Base-by-base conservation (phyloP, 768 basidiomycete genomes). In the Cyathus striatus region DNA sequence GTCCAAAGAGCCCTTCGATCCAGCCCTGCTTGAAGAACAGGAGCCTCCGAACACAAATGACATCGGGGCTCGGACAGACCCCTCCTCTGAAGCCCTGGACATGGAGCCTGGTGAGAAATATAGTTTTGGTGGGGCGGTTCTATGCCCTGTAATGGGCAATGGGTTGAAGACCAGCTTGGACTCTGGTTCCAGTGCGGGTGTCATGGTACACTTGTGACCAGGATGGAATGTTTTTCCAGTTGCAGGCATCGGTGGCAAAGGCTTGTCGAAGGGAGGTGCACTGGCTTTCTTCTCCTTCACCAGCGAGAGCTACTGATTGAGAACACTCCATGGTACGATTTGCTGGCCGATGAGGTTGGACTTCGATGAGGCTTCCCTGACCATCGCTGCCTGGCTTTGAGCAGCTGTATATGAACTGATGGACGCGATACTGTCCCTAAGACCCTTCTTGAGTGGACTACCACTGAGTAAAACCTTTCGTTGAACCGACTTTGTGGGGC, bases 291-390 rank as follows among this genome's bases (percentile, higher is more conserved):
- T n/a, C 32, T 53, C 63, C 55, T 51, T 69, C 44, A 55, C 46
- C 18, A 49, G 61, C 14, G 47, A 64, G 2, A 66, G 35, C 1
- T 51, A 50, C 36, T 62, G 55, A 16, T 63, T 36, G 5, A 81
- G 58, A 5, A 66, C 65, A 0, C 75, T 64, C 82, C 81, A 86
- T 0, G 83, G 82, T 1, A 75, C 72, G 39, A 86, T 86, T 43
- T 73, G 79, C 54, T 76, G 73, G 0, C 76, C 78, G 6, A 80
- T 61, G 30, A 60, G 42, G 21, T 42, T 43, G 38, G 24, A 43
- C 25, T 7, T 47, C 18, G 33, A 44, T 24, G 41, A 33, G n/a
- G n/a, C 26, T 23, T 18, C 36, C 35, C 22, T 40, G 50, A 27
- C 42, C 20, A 10, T 37, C 38, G 21, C 55, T 55, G 2, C 59